Conservation (phyloP, 352 stramenopile species). For the Lagenidium sp. region DNA sequence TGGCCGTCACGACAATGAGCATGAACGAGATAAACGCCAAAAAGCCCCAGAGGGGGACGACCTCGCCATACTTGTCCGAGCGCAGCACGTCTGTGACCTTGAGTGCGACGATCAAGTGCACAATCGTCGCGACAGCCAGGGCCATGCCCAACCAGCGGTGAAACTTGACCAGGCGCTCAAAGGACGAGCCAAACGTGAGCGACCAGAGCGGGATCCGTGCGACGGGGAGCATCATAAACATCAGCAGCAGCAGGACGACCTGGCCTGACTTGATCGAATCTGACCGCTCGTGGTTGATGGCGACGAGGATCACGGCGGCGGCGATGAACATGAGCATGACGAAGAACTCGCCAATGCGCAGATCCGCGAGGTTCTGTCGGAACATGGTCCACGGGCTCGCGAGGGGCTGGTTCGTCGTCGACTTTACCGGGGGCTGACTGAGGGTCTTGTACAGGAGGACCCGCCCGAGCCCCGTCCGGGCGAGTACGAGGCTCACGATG, state of each 20-base stretch:
- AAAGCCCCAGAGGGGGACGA: constrained; percentile 53
- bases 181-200: constrained; percentile 60
- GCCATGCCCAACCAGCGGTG: constrained; percentile 67
- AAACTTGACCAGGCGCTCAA: constrained; percentile 81
- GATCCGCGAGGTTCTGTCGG: constrained; percentile 40
- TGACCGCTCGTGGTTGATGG: constrained; percentile 20
- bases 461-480: constrained; percentile 16
- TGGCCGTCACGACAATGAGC: constrained; percentile 38
- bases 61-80: constrained; percentile 37
- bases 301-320: constrained; percentile 31
- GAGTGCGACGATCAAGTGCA: constrained; percentile 47
- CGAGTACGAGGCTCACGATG: constrained; percentile 32
- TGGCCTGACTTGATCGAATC: constrained; percentile 39
- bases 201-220: constrained; percentile 56
- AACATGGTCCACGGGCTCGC: constrained; percentile 32
- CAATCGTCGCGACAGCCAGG: constrained; percentile 42
- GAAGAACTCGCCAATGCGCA: constrained; percentile 50
- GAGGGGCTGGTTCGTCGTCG: constrained; percentile 35
- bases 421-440: constrained; percentile 30
- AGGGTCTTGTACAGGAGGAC: constrained; percentile 43
- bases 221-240: constrained; percentile 74
- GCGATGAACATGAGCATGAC: constrained; percentile 59
- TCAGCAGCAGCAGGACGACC: constrained; percentile 53
- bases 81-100: constrained; percentile 27
- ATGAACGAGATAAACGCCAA: constrained; percentile 53